Evolutionary conservation across 192 early-diverging fungal species (phyloP).

Genomic region (Coemansia sp.): DNA sequence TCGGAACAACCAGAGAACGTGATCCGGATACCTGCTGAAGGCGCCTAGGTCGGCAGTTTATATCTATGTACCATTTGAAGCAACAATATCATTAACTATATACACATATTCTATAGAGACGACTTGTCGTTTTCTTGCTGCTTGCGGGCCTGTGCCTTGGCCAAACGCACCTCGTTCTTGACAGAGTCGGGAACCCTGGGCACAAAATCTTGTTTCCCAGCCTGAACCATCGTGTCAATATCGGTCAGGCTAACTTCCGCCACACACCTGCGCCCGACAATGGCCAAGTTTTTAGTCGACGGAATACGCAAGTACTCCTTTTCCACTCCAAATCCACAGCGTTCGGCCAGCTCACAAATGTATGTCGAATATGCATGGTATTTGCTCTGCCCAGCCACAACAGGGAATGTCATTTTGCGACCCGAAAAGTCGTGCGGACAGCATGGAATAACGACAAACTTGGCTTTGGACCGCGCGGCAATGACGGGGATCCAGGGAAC

Average conservation of each 20-base stretch:
- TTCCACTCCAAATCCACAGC: slow-evolving; percentile 65
- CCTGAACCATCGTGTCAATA: slow-evolving; percentile 11
- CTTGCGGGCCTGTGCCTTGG: slow-evolving; percentile 32
- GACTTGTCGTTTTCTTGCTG: not conserved
- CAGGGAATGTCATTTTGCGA: slow-evolving; percentile 55
- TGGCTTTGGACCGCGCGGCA: slow-evolving; percentile 54
- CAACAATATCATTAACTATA: not conserved
- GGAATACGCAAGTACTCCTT: slow-evolving; percentile 77
- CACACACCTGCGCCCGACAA: slow-evolving; percentile 62
- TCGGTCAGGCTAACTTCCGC: not conserved
- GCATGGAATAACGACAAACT: slow-evolving; percentile 80
- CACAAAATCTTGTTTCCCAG: slow-evolving; percentile 27
- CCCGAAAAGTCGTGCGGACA: slow-evolving; percentile 81
- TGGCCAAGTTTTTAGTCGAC: slow-evolving; percentile 78
- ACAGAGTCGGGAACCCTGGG: slow-evolving; percentile 47
- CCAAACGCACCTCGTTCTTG: slow-evolving; percentile 42
- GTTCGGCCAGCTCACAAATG: slow-evolving; percentile 57
- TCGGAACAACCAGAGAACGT: slow-evolving; percentile 51
- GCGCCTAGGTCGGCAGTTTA: not conserved
- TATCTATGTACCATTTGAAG: not conserved
- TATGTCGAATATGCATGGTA: slow-evolving; percentile 73
- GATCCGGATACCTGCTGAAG: slow-evolving; percentile 51
- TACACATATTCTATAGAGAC: not conserved
- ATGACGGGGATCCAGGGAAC: slow-evolving; percentile 86
- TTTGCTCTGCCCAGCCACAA: slow-evolving; percentile 60